A percentile compares a stretch with the other conserved stretches of the same genome.
Evolutionary conservation across 306 rosid species (phyloP).

Genomic region (Coriaria nepalensis): DNA sequence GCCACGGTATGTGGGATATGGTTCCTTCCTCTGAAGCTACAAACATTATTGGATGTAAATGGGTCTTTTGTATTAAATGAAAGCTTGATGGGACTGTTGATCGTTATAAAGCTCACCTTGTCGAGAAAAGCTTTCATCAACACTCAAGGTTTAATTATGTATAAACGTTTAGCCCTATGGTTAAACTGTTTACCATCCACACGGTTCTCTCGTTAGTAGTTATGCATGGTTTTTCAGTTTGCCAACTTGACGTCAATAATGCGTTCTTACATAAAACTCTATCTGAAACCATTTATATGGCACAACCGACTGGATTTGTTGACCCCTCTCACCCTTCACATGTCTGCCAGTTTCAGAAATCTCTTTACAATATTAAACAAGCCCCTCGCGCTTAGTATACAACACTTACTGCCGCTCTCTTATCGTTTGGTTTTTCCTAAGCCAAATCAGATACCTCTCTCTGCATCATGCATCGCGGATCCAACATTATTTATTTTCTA

Average conservation of each 20-base stretch:
- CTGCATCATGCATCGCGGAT: neutral
- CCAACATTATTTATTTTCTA: too few relatives aligned
- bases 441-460: neutral
- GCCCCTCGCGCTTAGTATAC: too few relatives aligned
- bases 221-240: neutral
- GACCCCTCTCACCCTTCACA: neutral
- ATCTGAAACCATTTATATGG: too few relatives aligned
- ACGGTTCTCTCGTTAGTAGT: neutral
- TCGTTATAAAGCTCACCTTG: too few relatives aligned
- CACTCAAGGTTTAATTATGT: too few relatives aligned
- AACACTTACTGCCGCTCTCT: neutral
- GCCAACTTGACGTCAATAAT: neutral
- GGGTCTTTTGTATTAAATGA: too few relatives aligned
- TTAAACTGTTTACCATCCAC: neutral
- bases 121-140: too few relatives aligned
- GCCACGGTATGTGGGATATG: neutral
- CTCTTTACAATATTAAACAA: neutral
- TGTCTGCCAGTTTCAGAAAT: neutral
- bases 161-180: neutral
- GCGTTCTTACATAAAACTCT: neutral
- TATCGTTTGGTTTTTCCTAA: neutral
- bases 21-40: neutral
- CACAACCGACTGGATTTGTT: too few relatives aligned
- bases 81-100: neutral
- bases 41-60: neutral